These are phyloP conservation scores for Aspergillus sclerotioniger DNA, from an alignment of 495 filamentous ascomycete species.

Conservation along the genomic window DNA sequence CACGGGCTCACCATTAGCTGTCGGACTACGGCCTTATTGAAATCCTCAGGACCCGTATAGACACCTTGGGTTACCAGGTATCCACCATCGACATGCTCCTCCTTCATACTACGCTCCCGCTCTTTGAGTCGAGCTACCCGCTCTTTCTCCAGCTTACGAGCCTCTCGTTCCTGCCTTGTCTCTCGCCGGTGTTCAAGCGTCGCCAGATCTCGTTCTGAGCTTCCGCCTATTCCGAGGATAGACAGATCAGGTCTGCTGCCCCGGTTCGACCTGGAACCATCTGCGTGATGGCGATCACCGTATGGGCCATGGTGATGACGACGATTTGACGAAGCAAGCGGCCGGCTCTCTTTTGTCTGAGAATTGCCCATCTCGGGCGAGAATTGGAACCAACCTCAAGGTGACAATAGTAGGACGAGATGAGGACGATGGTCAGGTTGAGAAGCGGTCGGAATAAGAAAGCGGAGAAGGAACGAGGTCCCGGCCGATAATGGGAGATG, in stretches of 20 bases:
- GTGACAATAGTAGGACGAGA: not conserved
- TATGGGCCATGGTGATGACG: constrained; percentile 39
- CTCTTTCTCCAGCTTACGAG: constrained; percentile 80
- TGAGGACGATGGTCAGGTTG: constrained; percentile 11
- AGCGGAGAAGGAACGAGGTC: constrained; percentile 19
- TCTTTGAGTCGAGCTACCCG: constrained; percentile 70
- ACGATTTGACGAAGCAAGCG: constrained; percentile 28
- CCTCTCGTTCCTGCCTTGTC: constrained; percentile 89
- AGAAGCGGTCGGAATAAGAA: constrained; percentile 18
- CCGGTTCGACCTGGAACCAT: constrained; percentile 44
- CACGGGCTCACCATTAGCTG: constrained; percentile 75
- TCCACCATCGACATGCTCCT: constrained; percentile 92
- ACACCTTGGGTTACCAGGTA: constrained; percentile 92
- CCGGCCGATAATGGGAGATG: constrained; percentile 12
- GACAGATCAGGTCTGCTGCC: constrained; percentile 57
- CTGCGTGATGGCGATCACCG: constrained; percentile 34
- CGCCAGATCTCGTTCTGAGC: constrained; percentile 40
- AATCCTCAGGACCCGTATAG: constrained; percentile 90
- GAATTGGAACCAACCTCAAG: constrained; percentile 5
- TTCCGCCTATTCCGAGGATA: constrained; percentile 51
- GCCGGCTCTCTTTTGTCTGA: constrained; percentile 58
- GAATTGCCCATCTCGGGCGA: constrained; percentile 54
- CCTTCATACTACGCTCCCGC: constrained; percentile 85
- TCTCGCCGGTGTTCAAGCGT: constrained; percentile 63
- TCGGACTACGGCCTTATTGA: constrained; percentile 83